Conservation (phyloP, 2,329 filamentous ascomycete species). For the Neopestalotiopsis sp. region DNA sequence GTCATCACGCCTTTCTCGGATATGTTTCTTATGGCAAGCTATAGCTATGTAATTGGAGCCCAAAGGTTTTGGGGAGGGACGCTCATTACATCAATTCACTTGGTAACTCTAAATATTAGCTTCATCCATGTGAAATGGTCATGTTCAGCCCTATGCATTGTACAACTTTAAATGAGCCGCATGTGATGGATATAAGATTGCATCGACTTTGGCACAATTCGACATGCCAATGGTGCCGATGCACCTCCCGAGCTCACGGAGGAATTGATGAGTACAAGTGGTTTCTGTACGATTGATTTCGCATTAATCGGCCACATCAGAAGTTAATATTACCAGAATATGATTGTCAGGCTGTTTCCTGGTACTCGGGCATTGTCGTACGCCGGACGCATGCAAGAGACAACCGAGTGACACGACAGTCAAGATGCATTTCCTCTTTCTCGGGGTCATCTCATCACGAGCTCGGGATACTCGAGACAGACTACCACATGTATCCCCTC, state of each 20-base stretch:
- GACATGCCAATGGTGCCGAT: neutral
- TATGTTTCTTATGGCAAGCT: too few relatives aligned
- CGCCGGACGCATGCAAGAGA: neutral
- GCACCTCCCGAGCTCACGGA: neutral
- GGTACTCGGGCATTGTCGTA: neutral
- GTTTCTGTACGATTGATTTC: too few relatives aligned
- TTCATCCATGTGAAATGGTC: neutral
- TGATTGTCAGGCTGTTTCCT: neutral
- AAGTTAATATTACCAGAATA: too few relatives aligned
- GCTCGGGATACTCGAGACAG: neutral
- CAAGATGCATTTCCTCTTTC: too few relatives aligned
- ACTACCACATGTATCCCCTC: too few relatives aligned
- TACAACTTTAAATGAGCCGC: slow-evolving; percentile 12
- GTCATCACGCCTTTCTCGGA: too few relatives aligned
- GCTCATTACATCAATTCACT: neutral
- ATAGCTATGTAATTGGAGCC: too few relatives aligned
- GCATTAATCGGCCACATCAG: too few relatives aligned
- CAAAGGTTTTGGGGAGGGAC: neutral
- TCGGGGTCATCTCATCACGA: neutral
- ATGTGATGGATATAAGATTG: neutral
- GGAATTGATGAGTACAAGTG: neutral
- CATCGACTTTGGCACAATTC: neutral
- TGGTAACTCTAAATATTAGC: too few relatives aligned
- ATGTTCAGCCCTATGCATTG: slow-evolving; percentile 6
- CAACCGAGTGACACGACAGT: neutral